Conservation (phyloP, 179 eudicot species). For the Actinidia arguta region DNA sequence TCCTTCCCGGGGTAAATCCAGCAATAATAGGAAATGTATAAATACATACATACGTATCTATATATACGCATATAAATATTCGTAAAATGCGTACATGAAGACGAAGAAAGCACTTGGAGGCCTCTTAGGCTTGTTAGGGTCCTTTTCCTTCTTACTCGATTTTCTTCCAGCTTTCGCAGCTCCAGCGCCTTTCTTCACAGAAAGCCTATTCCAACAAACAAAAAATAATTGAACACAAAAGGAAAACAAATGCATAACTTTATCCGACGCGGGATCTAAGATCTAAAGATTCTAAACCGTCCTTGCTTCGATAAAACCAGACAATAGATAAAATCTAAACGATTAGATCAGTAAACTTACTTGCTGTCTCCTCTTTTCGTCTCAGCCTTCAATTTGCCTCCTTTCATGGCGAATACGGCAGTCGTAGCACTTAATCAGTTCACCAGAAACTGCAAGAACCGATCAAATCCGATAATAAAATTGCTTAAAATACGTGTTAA, state of each 20-base stretch:
- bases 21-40: background rate
- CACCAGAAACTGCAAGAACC: slow-evolving; percentile 15
- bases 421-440: slow-evolving; percentile 12
- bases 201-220: slow-evolving; percentile 43
- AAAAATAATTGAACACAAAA: background rate
- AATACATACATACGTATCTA: too few species aligned
- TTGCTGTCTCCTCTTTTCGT: slow-evolving; percentile 48
- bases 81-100: slow-evolving; percentile 69
- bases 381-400: slow-evolving; percentile 55
- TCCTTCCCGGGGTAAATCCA: background rate
- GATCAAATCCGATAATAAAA: background rate
- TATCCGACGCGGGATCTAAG: background rate
- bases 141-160: slow-evolving; percentile 64
- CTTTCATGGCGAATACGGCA: slow-evolving; percentile 52
- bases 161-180: too few species aligned
- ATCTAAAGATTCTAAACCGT: background rate
- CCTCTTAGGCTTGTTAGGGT: slow-evolving; percentile 89
- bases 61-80: too few species aligned
- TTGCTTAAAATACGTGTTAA: too few species aligned
- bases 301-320: too few species aligned
- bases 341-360: slow-evolving; percentile 36
- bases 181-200: slow-evolving; percentile 65
- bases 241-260: background rate
- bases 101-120: slow-evolving; percentile 85
- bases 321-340: too few species aligned